phyloP scores from a whole-genome alignment of 495 filamentous ascomycete genomes.

The Beverwykella pulmonaria region DNA sequence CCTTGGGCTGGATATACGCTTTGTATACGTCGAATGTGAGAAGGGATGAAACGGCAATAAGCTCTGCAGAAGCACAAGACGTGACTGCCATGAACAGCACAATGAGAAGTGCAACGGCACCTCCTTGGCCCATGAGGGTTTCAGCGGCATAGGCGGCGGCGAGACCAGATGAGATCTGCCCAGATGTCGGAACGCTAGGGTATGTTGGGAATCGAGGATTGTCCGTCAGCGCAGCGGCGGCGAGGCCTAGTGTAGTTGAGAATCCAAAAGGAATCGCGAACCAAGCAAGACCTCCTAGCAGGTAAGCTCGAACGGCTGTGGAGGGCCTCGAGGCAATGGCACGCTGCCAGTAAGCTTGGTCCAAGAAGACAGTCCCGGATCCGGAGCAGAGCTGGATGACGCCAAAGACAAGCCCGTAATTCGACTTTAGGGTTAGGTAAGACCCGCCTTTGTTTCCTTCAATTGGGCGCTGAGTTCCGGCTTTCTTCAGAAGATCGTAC shows the following conservation, averaged over 20 bases:
- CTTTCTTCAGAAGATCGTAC: slow-evolving; percentile 40
- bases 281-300: slow-evolving; percentile 40
- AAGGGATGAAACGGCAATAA: slow-evolving; percentile 39
- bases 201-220: slow-evolving; percentile 42
- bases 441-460: slow-evolving; percentile 40
- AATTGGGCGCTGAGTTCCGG: slow-evolving; percentile 36
- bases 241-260: slow-evolving; percentile 38
- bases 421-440: slow-evolving; percentile 41
- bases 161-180: slow-evolving; percentile 37
- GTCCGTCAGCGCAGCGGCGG: slow-evolving; percentile 38
- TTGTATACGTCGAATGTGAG: slow-evolving; percentile 43
- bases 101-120: slow-evolving; percentile 38
- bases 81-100: slow-evolving; percentile 42
- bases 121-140: slow-evolving; percentile 28
- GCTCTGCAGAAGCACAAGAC: slow-evolving; percentile 34
- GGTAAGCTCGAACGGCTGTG: slow-evolving; percentile 38
- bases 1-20: slow-evolving; percentile 38
- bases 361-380: slow-evolving; percentile 36
- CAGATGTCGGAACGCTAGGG: slow-evolving; percentile 29
- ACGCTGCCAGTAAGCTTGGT: slow-evolving; percentile 37
- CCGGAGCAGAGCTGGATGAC: slow-evolving; percentile 42
- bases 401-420: slow-evolving; percentile 42
- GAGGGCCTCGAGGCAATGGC: slow-evolving; percentile 32
- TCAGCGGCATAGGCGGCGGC: slow-evolving; percentile 30
- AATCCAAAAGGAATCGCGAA: slow-evolving; percentile 42